phyloP scores from a whole-genome alignment of 106 monocot genomes.

The Posidonia australis region DNA sequence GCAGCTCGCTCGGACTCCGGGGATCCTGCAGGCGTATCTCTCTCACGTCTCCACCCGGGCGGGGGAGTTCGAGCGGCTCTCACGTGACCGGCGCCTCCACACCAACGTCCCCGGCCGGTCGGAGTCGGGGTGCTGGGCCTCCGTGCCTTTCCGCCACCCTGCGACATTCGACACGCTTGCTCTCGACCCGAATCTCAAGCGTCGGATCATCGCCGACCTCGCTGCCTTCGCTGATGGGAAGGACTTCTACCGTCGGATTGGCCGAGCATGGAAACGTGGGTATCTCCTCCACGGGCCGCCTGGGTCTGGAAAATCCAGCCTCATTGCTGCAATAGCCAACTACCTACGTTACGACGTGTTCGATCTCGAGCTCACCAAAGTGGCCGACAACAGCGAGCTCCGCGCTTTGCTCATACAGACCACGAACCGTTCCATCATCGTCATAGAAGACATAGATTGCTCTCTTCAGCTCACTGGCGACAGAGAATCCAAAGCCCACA shows the following conservation, averaged over 20 bases:
- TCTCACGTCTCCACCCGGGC: conserved; percentile 39
- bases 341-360: conserved; percentile 68
- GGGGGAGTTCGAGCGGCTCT: conserved; percentile 30
- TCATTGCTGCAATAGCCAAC: conserved; percentile 86
- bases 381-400: conserved; percentile 41
- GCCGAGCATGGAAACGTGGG: conserved; percentile 80
- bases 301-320: conserved; percentile 75
- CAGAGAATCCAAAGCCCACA: conserved; percentile 7
- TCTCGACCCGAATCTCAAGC: conserved; percentile 43
- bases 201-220: conserved; percentile 47
- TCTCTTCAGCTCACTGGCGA: conserved; percentile 61
- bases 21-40: conserved; percentile 56
- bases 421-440: conserved; percentile 74
- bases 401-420: conserved; percentile 65
- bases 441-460: conserved; percentile 93
- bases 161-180: conserved; percentile 78
- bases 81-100: conserved; percentile 57
- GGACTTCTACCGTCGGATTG: conserved; percentile 58
- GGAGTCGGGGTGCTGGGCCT: conserved; percentile 35
- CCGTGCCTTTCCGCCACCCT: conserved; percentile 78
- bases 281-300: conserved; percentile 81
- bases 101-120: conserved; percentile 36
- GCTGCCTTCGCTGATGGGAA: conserved; percentile 36
- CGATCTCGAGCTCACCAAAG: conserved; percentile 35
- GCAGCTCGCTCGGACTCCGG: conserved; percentile 33